Evolutionary conservation across 1,284 basidiomycete genomes (phyloP).

Genomic region (Crepidotus sp.): DNA sequence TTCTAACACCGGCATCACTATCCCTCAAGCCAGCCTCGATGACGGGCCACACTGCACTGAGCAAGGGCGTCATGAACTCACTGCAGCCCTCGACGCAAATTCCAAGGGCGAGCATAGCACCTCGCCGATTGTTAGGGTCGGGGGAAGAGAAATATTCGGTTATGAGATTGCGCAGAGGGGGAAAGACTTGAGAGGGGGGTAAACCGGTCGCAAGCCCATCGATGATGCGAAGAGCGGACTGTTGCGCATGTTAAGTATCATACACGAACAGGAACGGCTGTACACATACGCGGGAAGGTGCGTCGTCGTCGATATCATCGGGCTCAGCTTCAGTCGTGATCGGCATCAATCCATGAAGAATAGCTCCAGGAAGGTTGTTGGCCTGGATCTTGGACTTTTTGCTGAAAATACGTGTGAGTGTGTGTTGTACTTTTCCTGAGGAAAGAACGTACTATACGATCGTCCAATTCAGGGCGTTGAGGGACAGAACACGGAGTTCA

Average conservation of each 20-base stretch:
- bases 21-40: conserved; percentile 89
- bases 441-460: conserved; percentile 69
- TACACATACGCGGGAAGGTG: conserved; percentile 75
- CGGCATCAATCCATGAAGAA: conserved; percentile 89
- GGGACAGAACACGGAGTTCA: conserved; percentile 82
- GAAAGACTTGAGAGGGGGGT: conserved; percentile 96
- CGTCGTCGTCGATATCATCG: conserved; percentile 74
- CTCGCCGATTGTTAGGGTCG: conserved; percentile 78
- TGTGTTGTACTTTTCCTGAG: not conserved
- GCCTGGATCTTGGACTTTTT: conserved; percentile 96
- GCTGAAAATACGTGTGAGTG: conserved; percentile 33
- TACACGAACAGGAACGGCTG: conserved; percentile 1
- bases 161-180: conserved; percentile 78
- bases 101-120: conserved; percentile 93
- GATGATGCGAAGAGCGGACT: conserved; percentile 91
- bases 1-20: conserved; percentile 78
- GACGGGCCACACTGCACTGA: conserved; percentile 90
- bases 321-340: conserved; percentile 90
- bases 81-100: conserved; percentile 97
- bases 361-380: conserved; percentile 77
- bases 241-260: conserved; percentile 10
- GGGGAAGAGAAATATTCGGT: conserved; percentile 75
- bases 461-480: conserved; percentile 95
- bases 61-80: conserved; percentile 94
- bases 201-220: conserved; percentile 91